A percentile compares a stretch with the other conserved stretches of the same genome.
phyloP scores from a whole-genome alignment of 345 rosid species.

The Litchi chinensis region DNA sequence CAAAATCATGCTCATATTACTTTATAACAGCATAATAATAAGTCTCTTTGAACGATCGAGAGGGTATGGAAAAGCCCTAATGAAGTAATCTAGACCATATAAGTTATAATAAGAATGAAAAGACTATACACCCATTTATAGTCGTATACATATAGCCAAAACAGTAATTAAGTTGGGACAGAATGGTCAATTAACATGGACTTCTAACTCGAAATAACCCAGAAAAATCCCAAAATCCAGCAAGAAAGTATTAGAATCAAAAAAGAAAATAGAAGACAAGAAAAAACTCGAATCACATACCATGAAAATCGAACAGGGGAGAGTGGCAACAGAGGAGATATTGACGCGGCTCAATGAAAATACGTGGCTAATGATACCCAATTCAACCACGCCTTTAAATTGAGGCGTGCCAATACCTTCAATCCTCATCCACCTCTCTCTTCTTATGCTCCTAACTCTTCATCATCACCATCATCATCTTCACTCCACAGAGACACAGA shows the following conservation, averaged over 20 bases:
- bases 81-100: neutral
- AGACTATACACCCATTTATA: neutral
- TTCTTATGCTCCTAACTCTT: neutral
- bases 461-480: neutral
- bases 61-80: neutral
- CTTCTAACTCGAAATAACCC: neutral
- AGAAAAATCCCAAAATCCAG: neutral
- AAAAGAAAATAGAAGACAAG: neutral
- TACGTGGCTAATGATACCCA: constrained; percentile 17
- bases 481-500: neutral
- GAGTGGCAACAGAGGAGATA: constrained; percentile 35
- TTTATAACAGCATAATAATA: neutral
- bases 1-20: neutral
- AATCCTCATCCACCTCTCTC: constrained; percentile 17
- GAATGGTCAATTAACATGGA: neutral
- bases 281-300: constrained; percentile 12
- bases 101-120: neutral
- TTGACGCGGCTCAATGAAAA: constrained; percentile 61
- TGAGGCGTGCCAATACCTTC: constrained; percentile 54
- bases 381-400: constrained; percentile 40
- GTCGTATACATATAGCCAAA: neutral
- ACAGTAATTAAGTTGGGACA: too few species aligned
- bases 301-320: constrained; percentile 1
- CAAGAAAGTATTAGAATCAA: neutral
- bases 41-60: neutral